Evolutionary conservation across 148 eudicot species (phyloP).

Genomic region (Fagopyrum esculentum): DNA sequence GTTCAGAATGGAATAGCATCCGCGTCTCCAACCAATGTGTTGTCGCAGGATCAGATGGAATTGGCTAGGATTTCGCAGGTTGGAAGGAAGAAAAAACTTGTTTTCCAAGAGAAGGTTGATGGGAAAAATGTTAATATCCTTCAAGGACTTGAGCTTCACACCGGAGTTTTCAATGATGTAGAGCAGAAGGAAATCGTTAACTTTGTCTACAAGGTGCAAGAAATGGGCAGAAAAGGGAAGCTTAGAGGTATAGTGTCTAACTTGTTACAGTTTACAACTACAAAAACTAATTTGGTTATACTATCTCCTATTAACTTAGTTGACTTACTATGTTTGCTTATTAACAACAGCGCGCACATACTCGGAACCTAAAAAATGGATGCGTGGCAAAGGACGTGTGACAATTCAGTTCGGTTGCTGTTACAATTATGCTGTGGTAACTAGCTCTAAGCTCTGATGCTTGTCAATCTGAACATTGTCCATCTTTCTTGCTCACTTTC

Average conservation of each 20-base stretch:
- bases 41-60: neutral
- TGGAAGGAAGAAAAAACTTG: slow-evolving; percentile 62
- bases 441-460: neutral
- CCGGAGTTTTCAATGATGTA: slow-evolving; percentile 71
- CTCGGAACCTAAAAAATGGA: slow-evolving; percentile 91
- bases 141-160: slow-evolving; percentile 85
- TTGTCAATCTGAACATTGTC: neutral
- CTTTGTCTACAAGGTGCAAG: slow-evolving; percentile 45
- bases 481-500: neutral
- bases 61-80: slow-evolving; percentile 5
- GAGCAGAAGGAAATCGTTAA: slow-evolving; percentile 78
- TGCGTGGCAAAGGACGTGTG: slow-evolving; percentile 93
- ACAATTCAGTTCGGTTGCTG: slow-evolving; percentile 91
- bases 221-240: slow-evolving; percentile 62
- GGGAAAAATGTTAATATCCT: slow-evolving; percentile 65
- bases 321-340: neutral
- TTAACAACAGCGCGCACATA: slow-evolving; percentile 56
- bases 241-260: slow-evolving; percentile 53
- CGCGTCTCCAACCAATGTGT: neutral
- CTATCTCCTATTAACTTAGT: too few species aligned
- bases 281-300: too few species aligned
- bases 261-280: neutral
- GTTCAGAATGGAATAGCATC: neutral
- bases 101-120: slow-evolving; percentile 55
- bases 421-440: slow-evolving; percentile 62